Percentiles rank a stretch among this genome's conserved stretches.
phyloP scores from a whole-genome alignment of 2,329 filamentous ascomycete species.

The Boeremia exigua region DNA sequence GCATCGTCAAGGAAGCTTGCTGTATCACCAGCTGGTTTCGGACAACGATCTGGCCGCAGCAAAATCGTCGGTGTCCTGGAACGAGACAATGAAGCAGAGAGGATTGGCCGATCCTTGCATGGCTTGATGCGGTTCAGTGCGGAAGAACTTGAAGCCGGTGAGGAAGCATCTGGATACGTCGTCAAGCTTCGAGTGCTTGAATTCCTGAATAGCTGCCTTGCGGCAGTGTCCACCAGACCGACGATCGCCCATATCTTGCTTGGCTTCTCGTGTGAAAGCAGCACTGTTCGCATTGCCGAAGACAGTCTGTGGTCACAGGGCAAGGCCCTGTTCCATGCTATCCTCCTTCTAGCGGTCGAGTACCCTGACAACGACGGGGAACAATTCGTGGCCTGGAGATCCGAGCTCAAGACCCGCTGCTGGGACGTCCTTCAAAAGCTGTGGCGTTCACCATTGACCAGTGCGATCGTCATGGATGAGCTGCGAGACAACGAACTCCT shows the following conservation, averaged over 20 bases:
- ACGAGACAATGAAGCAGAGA: conserved; percentile 77
- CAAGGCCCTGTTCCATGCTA: conserved; percentile 81
- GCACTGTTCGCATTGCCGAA: conserved; percentile 70
- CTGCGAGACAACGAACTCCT: conserved; percentile 80
- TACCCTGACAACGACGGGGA: conserved; percentile 67
- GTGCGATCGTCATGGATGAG: conserved; percentile 75
- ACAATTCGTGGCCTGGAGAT: conserved; percentile 50
- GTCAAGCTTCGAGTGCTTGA: conserved; percentile 86
- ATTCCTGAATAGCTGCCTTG: conserved; percentile 82
- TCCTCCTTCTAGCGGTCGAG: conserved; percentile 74
- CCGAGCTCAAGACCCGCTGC: conserved; percentile 52
- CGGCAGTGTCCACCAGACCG: conserved; percentile 75
- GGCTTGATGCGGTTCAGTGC: conserved; percentile 68
- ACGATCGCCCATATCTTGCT: conserved; percentile 90
- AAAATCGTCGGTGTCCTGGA: conserved; percentile 89
- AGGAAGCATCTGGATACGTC: conserved; percentile 73
- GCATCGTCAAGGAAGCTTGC: conserved; percentile 83
- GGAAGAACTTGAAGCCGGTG: conserved; percentile 75
- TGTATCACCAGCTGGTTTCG: conserved; percentile 69
- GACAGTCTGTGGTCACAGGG: conserved; percentile 74
- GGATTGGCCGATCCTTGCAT: conserved; percentile 76
- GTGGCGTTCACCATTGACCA: conserved; percentile 83
- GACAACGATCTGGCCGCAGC: conserved; percentile 71
- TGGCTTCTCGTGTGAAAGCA: conserved; percentile 80
- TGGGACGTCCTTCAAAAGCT: conserved; percentile 74